Evolutionary conservation across 176 grass and related monocot genomes (phyloP), one percentile per base, ranked within the genome.

Genomic region (Bonia amplexicaulis): DNA sequence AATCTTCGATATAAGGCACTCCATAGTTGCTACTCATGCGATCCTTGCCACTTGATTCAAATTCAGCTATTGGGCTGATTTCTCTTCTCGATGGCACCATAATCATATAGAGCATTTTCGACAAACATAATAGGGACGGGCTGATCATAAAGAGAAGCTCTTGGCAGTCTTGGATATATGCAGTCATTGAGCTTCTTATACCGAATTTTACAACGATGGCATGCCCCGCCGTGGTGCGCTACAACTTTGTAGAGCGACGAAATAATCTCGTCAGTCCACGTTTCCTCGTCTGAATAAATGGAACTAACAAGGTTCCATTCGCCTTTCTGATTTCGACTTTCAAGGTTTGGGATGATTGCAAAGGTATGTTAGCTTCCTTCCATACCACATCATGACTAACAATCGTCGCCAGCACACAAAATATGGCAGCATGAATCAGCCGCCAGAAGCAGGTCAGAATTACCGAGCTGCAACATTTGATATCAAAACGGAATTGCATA

Each of bases 181-280:
- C 96, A 22, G 88, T 98, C 69, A 77, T 98, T 12, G 74, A 92
- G 29, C 55, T 92, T 72, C 62, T 98, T 47, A 78, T 98, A 39
- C 79, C 96, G 9, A 98, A 94, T 29, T 29, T 82, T 93, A 95
- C 85, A 87, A 78, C 47, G 80, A 92, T 74, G 76, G 82, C 15
- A 44, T 44, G 14, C 57, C 77, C 14, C 17, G 59, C 31, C 80
- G 84, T 14, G 91, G 91, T 6, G 88, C 77, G 1, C 63, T 95
- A 37, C 73, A 93, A 95, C 73, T 98, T 98, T 45, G 91, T 98
- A 9, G 96, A 95, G 93, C 94, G 86, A 54, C 48, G 12, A 13
- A n/a, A 60, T 1, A 25, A 6, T 12, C 13, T 75, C 1, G 14
- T 51, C 41, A 33, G 42, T 13, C 2, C 20, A 14, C 20, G 6